Percentiles rank a stretch among this genome's conserved stretches.
Evolutionary conservation across 805 yeast species (phyloP).

Genomic region (Sungouiella blattae): DNA sequence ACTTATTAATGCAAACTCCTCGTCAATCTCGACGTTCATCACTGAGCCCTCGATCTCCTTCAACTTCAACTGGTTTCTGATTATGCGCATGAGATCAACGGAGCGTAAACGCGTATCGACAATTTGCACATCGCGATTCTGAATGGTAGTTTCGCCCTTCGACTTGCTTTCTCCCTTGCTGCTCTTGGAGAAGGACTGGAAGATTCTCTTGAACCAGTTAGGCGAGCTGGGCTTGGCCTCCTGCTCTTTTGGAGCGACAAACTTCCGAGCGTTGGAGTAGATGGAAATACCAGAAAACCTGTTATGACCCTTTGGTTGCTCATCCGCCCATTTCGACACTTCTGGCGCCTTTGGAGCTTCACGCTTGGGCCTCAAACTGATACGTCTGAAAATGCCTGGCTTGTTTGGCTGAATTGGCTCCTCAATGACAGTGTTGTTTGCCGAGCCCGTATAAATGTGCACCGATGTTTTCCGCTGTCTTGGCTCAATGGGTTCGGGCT

Average conservation of each 20-base stretch:
- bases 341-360: conserved; percentile 39
- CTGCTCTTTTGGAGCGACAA: conserved; percentile 9
- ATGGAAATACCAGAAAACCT: conserved; percentile 37
- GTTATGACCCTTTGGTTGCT: conserved; percentile 15
- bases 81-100: conserved; percentile 27
- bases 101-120: conserved; percentile 33
- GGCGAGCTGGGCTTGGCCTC: conserved; percentile 14
- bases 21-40: conserved; percentile 38
- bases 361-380: conserved; percentile 36
- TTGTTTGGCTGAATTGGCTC: not conserved
- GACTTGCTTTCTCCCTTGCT: conserved; percentile 6
- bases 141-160: conserved; percentile 2
- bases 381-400: conserved; percentile 15
- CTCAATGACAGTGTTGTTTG: not conserved
- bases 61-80: conserved; percentile 41
- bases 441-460: not conserved
- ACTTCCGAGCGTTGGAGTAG: conserved; percentile 9
- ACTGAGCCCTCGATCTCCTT: conserved; percentile 51
- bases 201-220: conserved; percentile 38
- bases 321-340: conserved; percentile 3
- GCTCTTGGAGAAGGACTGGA: conserved; percentile 21
- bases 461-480: not conserved
- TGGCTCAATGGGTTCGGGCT: not conserved
- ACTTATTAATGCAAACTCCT: conserved; percentile 40
- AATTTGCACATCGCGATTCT: conserved; percentile 21